phyloP scores from a whole-genome alignment of 805 yeast genomes.

The Candida chilensis region DNA sequence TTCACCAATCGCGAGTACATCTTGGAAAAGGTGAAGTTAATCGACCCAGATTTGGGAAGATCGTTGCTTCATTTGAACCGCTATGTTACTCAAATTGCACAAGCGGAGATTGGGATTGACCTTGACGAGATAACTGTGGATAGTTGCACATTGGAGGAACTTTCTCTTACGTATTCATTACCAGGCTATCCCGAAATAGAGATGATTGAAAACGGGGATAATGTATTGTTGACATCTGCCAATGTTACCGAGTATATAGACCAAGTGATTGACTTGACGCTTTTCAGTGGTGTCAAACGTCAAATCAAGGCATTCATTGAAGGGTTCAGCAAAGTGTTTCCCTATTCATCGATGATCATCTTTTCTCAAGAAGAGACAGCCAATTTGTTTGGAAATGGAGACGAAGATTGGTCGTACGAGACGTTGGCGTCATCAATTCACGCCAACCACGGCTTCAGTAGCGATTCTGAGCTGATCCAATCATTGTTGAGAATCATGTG shows the following conservation, averaged over 20 bases:
- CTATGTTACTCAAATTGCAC: conserved; percentile 21
- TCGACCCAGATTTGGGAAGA: conserved; percentile 52
- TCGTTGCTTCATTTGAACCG: conserved; percentile 45
- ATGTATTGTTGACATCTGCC: conserved; percentile 32
- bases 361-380: conserved; percentile 71
- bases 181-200: conserved; percentile 70
- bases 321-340: conserved; percentile 82
- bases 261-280: conserved; percentile 44
- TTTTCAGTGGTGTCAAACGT: conserved; percentile 52
- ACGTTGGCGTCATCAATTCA: conserved; percentile 52
- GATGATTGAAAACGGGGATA: conserved; percentile 47
- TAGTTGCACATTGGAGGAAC: conserved; percentile 36
- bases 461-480: conserved; percentile 56
- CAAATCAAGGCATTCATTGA: conserved; percentile 64
- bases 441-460: conserved; percentile 87
- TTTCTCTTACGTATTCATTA: conserved; percentile 57
- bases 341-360: conserved; percentile 59
- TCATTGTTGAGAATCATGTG: conserved; percentile 55
- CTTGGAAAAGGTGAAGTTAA: conserved; percentile 28
- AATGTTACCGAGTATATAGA: conserved; percentile 55
- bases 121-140: conserved; percentile 11
- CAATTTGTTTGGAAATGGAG: conserved; percentile 62
- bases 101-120: conserved; percentile 5
- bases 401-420: conserved; percentile 79
- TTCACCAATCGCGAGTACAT: conserved; percentile 6